Evolutionary conservation across 495 filamentous ascomycete species (phyloP).

Genomic region (Penicillium psychrofluorescens): DNA sequence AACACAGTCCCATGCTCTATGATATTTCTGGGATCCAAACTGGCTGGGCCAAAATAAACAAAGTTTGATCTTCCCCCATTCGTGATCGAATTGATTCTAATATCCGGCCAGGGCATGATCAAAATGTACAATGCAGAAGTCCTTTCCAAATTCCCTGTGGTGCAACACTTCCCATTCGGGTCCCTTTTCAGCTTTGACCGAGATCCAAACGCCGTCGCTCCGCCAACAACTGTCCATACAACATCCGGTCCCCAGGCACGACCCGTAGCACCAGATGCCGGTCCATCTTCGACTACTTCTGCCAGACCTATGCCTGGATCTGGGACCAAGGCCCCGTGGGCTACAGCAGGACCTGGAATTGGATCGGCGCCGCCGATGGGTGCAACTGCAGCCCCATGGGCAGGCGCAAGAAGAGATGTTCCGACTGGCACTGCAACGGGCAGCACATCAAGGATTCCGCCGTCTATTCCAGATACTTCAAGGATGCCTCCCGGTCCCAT

Average conservation of each 20-base stretch:
- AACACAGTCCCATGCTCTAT: constrained; percentile 90
- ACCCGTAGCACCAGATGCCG: constrained; percentile 14
- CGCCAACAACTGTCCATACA: constrained; percentile 46
- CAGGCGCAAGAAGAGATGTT: constrained; percentile 15
- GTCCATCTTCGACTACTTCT: constrained; percentile 6
- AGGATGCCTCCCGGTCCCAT: constrained; percentile 29
- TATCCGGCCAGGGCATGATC: constrained; percentile 51
- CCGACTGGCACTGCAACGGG: not conserved
- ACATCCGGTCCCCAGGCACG: constrained; percentile 46
- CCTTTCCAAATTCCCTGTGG: constrained; percentile 62
- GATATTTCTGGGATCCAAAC: constrained; percentile 86
- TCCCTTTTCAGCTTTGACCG: constrained; percentile 76
- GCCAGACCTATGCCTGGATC: constrained; percentile 16
- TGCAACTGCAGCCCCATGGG: constrained; percentile 41
- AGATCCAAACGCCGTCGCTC: constrained; percentile 52
- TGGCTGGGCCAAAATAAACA: constrained; percentile 98
- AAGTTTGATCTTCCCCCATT: constrained; percentile 40
- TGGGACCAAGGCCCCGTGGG: constrained; percentile 45
- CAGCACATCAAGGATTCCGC: constrained; percentile 1
- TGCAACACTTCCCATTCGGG: constrained; percentile 68
- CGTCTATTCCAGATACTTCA: constrained; percentile 23
- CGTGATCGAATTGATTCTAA: no score
- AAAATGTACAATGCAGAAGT: constrained; percentile 71
- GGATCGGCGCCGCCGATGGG: constrained; percentile 13
- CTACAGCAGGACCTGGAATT: constrained; percentile 11